Base-by-base conservation (phyloP, 1,284 basidiomycete genomes). In the Uromyces viciae-fabae region DNA sequence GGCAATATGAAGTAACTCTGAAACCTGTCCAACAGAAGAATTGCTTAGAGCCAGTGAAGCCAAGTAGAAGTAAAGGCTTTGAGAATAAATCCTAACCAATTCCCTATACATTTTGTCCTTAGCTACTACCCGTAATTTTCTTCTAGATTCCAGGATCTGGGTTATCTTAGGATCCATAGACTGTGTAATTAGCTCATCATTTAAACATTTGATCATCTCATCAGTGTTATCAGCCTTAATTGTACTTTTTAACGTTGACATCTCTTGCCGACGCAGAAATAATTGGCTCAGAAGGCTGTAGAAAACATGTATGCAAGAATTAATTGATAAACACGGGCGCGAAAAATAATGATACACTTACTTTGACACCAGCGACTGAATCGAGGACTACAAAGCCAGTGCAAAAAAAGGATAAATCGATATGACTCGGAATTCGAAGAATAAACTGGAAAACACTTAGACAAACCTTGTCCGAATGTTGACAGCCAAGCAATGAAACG, bases 401-500 rank as follows among this genome's bases (percentile, higher is more conserved):
- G 28, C n/a, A 54, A 54, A 42, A 74, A 22, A 43, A 40, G 9
- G 38, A 56, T 52, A 15, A 73, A 58, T 25, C 25, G 58, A 28
- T 49, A 43, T 64, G 2, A 49, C n/a, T n/a, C n/a, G 36, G 60
- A 28, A 75, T 49, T 1, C 3, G 3, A 38, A 15, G 19, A 31
- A 64, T 19, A 22, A 64, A 31, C 28, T 19, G 33, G 60, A 64
- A 31, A 22, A 31, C 17, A 1, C 62, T 14, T 75, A 77, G 9
- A 38, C 69, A 52, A 84, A 91, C 93, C 89, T 98, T 98, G 85
- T 95, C 94, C 85, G 97, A 93, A 83, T 94, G 92, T 85, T 97
- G 94, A 74, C 93, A 93, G 79, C 91, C 89, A 8, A 98, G 88
- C 52, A 97, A 87, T n/a, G 90, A 88, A 77, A 91, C 86, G 56